A percentile compares a stretch with the other conserved stretches of the same genome.
Evolutionary conservation across 352 stramenopile genomes (phyloP).

Genomic region (Globisporangium middletonii): DNA sequence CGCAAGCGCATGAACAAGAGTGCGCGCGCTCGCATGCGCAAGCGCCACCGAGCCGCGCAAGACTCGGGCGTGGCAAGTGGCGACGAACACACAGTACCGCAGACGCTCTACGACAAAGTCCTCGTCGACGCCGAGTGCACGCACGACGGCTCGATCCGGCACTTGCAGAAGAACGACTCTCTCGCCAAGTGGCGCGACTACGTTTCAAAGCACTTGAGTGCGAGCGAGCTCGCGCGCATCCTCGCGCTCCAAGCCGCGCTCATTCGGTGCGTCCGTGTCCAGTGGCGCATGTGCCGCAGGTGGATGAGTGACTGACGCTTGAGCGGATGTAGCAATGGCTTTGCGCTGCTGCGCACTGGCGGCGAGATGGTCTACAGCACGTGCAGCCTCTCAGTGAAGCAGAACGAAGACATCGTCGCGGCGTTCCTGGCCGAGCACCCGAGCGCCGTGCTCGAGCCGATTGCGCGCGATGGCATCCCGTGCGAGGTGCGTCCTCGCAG

Average conservation of each 20-base stretch:
- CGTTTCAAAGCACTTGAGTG: conserved; percentile 57
- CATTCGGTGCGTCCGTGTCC: conserved; percentile 24
- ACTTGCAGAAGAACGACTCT: conserved; percentile 69
- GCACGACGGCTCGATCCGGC: conserved; percentile 91
- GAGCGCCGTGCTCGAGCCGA: conserved; percentile 26
- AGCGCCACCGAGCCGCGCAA: conserved; percentile 9
- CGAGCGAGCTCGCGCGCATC: conserved; percentile 47
- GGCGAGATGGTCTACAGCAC: conserved; percentile 94
- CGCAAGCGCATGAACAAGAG: conserved; percentile 93
- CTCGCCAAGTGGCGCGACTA: conserved; percentile 75
- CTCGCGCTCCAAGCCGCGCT: conserved; percentile 50
- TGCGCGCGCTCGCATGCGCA: conserved; percentile 47
- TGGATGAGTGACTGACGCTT: too few relatives aligned
- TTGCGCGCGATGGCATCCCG: conserved; percentile 34
- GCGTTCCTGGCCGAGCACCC: conserved; percentile 60
- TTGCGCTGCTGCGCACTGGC: conserved; percentile 78
- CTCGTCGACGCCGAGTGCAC: conserved; percentile 96
- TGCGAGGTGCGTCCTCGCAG: conserved; percentile 29
- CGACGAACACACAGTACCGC: conserved; percentile 3
- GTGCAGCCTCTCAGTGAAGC: conserved; percentile 88
- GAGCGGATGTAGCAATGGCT: conserved; percentile 53
- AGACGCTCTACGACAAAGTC: conserved; percentile 88
- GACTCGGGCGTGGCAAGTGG: not conserved
- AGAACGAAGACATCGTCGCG: conserved; percentile 92
- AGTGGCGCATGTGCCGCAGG: not conserved